Conservation (phyloP, 1,284 basidiomycete genomes). For the Ustilago loliicola region DNA sequence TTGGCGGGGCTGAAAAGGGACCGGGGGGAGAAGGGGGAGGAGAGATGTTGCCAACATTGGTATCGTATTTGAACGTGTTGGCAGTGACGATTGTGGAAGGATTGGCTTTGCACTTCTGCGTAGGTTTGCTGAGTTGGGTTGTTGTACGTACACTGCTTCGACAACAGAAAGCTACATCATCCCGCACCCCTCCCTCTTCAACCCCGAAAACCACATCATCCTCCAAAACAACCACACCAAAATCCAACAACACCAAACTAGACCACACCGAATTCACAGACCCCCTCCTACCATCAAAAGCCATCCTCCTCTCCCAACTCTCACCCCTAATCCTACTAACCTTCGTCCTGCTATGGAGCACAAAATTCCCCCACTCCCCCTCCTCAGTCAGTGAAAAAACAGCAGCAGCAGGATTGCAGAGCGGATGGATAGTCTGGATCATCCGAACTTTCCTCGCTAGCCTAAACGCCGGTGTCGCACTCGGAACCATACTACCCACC, state of each 20-base stretch:
- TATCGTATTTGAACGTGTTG: constrained; percentile 37
- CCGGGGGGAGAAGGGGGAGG: neutral
- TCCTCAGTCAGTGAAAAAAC: neutral
- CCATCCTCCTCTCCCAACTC: constrained; percentile 86
- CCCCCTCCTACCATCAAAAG: constrained; percentile 77
- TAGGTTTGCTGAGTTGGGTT: constrained; percentile 4
- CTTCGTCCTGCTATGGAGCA: constrained; percentile 84
- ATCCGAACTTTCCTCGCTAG: constrained; percentile 61
- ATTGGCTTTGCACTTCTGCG: constrained; percentile 17
- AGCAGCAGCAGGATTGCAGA: neutral
- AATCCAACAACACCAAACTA: neutral
- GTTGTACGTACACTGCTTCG: neutral
- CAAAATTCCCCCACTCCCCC: constrained; percentile 37
- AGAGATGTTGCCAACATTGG: constrained; percentile 23
- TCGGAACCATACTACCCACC: constrained; percentile 20
- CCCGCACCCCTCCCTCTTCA: too few relatives aligned
- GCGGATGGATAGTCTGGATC: constrained; percentile 69
- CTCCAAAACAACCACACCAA: too few relatives aligned
- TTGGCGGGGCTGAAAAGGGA: neutral
- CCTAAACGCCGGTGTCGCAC: constrained; percentile 55
- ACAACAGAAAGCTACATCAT: too few relatives aligned
- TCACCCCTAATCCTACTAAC: constrained; percentile 87
- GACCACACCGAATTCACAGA: neutral
- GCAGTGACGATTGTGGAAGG: constrained; percentile 30
- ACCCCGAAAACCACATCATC: too few relatives aligned